Percentiles rank a stretch among this genome's conserved stretches.
Conservation (phyloP, 306 rosid genomes). For the Amphicarpaea edgeworthii region DNA sequence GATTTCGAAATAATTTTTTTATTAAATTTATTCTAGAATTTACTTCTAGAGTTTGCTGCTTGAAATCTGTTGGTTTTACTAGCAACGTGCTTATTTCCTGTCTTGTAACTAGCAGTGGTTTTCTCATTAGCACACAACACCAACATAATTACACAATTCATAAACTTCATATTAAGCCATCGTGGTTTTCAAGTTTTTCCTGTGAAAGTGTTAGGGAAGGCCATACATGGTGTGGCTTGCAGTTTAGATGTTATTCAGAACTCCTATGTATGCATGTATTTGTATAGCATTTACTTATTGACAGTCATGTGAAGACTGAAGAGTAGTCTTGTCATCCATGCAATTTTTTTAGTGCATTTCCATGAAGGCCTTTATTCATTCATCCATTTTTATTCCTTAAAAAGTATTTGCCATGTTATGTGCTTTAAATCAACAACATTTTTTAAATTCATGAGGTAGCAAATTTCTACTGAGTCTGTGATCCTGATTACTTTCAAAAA, state of each 20-base stretch:
- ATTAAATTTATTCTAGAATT: conserved; percentile 15
- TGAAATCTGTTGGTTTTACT: conserved; percentile 9
- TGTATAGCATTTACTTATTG: too few species aligned
- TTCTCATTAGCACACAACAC: conserved; percentile 48
- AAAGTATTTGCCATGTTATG: neutral
- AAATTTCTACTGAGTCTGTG: too few species aligned
- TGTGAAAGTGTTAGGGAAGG: conserved; percentile 1
- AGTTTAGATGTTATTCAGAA: conserved; percentile 2
- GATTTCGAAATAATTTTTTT: neutral
- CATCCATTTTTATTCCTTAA: neutral
- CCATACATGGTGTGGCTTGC: conserved; percentile 36
- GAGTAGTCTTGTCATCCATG: too few species aligned
- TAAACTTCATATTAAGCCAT: conserved; percentile 39
- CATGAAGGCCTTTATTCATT: neutral
- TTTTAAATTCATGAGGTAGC: conserved; percentile 1
- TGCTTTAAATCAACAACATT: neutral
- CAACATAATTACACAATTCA: conserved; percentile 42
- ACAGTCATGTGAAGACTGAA: too few species aligned
- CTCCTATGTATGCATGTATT: too few species aligned
- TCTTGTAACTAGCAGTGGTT: conserved; percentile 54
- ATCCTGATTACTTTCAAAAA: neutral
- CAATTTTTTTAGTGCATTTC: neutral
- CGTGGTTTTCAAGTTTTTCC: conserved; percentile 47
- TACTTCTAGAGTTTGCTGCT: conserved; percentile 4
- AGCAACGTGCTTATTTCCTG: conserved; percentile 52